Percentiles rank a stretch among this genome's conserved stretches.
Evolutionary conservation across 495 filamentous ascomycete species (phyloP).

Genomic region (Tuber microsphaerosporum): DNA sequence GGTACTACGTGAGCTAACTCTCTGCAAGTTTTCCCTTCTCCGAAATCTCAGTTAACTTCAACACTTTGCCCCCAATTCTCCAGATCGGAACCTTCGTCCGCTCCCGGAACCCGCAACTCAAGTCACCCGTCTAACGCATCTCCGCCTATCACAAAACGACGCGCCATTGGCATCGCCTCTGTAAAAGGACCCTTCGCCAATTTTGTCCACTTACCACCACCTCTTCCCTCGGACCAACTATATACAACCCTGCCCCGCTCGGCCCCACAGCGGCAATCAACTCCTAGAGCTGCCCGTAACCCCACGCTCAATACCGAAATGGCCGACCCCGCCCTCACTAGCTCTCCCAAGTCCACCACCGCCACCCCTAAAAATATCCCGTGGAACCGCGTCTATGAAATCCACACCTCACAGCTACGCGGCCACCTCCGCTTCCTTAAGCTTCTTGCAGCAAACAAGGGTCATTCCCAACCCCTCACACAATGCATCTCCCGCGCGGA

Average conservation of each 20-base stretch:
- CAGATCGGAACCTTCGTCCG: neutral
- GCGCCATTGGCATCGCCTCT: neutral
- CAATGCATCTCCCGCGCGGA: slow-evolving; percentile 1
- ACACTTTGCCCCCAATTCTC: neutral
- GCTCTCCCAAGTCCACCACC: neutral
- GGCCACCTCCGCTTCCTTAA: neutral
- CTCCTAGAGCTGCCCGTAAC: neutral
- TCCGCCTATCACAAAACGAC: neutral
- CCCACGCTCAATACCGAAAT: neutral
- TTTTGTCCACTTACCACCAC: neutral
- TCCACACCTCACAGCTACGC: neutral
- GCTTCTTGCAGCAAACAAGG: neutral
- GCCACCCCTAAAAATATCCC: neutral
- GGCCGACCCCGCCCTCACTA: neutral
- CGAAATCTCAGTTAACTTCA: neutral
- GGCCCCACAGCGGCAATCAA: neutral
- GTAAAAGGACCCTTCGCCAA: neutral
- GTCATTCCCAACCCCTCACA: neutral
- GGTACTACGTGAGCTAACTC: neutral
- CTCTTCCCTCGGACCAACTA: neutral
- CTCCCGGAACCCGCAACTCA: neutral
- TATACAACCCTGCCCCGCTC: neutral
- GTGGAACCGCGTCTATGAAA: neutral
- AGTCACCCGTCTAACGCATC: neutral
- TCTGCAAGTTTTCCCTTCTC: neutral